Conservation (phyloP, 2,329 filamentous ascomycete species). For the Sclerotinia minor region DNA sequence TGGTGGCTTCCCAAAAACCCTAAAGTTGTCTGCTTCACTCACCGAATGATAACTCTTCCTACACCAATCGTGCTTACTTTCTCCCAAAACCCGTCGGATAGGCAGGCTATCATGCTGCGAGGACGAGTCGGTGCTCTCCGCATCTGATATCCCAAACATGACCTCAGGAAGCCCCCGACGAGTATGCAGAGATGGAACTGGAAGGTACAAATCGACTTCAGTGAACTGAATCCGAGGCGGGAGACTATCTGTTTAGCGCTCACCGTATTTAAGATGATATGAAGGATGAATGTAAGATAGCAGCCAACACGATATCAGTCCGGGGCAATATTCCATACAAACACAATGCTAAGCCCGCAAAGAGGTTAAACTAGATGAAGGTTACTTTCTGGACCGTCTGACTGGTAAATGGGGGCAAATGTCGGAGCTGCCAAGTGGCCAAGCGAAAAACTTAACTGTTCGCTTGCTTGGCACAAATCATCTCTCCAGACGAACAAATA, state of each 20-base stretch:
- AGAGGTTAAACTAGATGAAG: not conserved
- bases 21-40: not conserved
- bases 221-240: not conserved
- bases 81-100: too few species aligned
- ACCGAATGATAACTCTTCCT: not conserved
- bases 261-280: constrained; percentile 9
- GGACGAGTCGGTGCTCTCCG: not conserved
- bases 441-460: constrained; percentile 8
- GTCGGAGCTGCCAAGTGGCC: constrained; percentile 17
- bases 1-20: not conserved
- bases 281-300: constrained; percentile 15
- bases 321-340: constrained; percentile 1
- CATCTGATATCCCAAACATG: not conserved
- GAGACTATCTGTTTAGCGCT: constrained; percentile 5
- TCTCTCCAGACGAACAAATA: constrained; percentile 15
- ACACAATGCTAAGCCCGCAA: constrained; percentile 1
- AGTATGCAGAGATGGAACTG: not conserved
- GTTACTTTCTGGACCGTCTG: constrained; percentile 10
- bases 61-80: not conserved
- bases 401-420: constrained; percentile 6
- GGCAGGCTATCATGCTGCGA: not conserved
- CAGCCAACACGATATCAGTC: constrained; percentile 11
- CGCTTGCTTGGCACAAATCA: constrained; percentile 15
- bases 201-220: not conserved
- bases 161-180: not conserved